Evolutionary conservation across 257 asterid genomes (phyloP).

Genomic region (Nicotiana attenuata): DNA sequence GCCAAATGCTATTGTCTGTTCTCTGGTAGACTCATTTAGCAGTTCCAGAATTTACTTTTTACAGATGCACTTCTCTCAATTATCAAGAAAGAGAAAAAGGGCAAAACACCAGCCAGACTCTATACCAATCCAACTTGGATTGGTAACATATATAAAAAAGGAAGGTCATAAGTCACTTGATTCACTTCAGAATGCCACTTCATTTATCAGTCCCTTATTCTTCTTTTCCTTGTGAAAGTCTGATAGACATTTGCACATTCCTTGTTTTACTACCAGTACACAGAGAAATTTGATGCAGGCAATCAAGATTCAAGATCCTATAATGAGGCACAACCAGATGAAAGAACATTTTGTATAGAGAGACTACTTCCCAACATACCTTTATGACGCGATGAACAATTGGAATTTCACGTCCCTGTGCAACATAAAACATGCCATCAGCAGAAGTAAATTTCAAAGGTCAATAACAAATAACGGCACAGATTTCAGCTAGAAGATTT

Average conservation of each 20-base stretch:
- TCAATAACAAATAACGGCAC: neutral
- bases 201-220: neutral
- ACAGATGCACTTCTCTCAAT: neutral
- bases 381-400: constrained; percentile 96
- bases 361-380: constrained; percentile 32
- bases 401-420: constrained; percentile 98
- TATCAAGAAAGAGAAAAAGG: neutral
- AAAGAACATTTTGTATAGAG: neutral
- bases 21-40: neutral
- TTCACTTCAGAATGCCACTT: neutral
- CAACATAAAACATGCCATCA: constrained; percentile 13
- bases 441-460: neutral
- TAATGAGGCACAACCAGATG: neutral
- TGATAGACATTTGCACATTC: neutral
- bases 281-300: neutral
- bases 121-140: neutral
- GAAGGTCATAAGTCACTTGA: neutral
- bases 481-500: neutral
- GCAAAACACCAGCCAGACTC: neutral
- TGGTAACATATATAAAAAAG: neutral
- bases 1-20: neutral
- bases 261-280: neutral
- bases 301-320: constrained; percentile 1
- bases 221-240: neutral
- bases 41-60: neutral